Evolutionary conservation across 2,329 filamentous ascomycete species (phyloP).

Genomic region (Cladophialophora carrionii): DNA sequence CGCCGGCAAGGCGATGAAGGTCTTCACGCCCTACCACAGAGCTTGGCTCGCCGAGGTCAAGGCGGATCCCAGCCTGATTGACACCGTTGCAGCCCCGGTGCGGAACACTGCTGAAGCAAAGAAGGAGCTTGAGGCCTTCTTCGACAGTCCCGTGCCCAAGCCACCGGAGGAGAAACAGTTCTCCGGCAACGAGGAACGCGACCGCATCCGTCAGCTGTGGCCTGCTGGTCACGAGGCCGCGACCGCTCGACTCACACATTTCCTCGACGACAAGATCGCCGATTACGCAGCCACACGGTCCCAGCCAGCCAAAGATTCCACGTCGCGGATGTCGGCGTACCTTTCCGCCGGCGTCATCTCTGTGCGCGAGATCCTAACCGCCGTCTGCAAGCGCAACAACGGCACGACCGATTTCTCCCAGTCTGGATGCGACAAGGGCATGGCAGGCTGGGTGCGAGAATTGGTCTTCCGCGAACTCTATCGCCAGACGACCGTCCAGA

Average conservation of each 20-base stretch:
- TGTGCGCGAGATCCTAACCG: conserved; percentile 51
- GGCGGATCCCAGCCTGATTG: conserved; percentile 48
- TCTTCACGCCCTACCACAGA: conserved; percentile 57
- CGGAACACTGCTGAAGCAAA: conserved; percentile 44
- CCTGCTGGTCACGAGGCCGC: conserved; percentile 44
- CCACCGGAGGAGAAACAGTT: conserved; percentile 43
- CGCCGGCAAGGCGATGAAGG: conserved; percentile 53
- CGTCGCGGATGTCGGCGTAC: conserved; percentile 45
- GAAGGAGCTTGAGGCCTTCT: conserved; percentile 44
- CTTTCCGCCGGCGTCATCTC: conserved; percentile 47
- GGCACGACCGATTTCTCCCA: conserved; percentile 50
- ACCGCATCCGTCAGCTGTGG: conserved; percentile 45
- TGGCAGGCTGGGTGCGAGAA: conserved; percentile 55
- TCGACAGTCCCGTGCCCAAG: conserved; percentile 40
- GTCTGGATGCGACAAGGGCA: conserved; percentile 44
- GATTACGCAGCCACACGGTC: conserved; percentile 43
- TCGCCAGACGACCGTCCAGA: conserved; percentile 52
- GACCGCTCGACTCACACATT: conserved; percentile 41
- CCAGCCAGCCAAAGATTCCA: conserved; percentile 43
- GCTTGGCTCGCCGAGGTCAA: conserved; percentile 52
- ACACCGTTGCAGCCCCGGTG: conserved; percentile 48
- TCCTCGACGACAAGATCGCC: conserved; percentile 42
- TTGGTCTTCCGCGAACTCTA: conserved; percentile 58
- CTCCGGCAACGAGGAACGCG: conserved; percentile 40
- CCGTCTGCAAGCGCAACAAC: conserved; percentile 49